Evolutionary conservation across 1,284 basidiomycete species (phyloP), one percentile per base, ranked within the genome.

Genomic region (Tausonia pullulans): DNA sequence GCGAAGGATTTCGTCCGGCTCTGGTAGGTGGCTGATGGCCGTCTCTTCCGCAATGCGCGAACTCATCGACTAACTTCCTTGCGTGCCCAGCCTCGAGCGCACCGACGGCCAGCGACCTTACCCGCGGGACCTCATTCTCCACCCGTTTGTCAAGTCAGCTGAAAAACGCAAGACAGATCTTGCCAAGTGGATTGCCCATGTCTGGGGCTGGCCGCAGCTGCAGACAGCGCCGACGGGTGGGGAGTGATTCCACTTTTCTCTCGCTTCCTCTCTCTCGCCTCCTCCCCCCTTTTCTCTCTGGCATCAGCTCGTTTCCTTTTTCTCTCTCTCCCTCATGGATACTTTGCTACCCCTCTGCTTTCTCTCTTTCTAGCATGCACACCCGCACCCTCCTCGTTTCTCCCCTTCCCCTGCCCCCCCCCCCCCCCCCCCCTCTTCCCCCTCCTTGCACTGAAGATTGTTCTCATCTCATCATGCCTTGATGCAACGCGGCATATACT

Each of bases 1-100:
- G 90, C 98, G 83, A 93, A 95, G 74, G 87, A 93, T 70, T 98
- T 98, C 74, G 86, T 98, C 76, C 86, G 83, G 72, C 81, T 85
- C 70, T 88, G 91, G 90, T 93, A 73, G 72, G 89, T 64, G 6
- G 6, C 41, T 16, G 27, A 27, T 27, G 27, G 27, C 27, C 27
- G 27, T 48, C n/a, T 62, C 49, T 7, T 14, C 13, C 4, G 27
- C 1, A 5, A 4, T 3, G 2, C 2, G 11, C 14, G 27, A 39
- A 41, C 3, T 10, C 4, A 43, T 13, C 51, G 9, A 27, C 27
- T 10, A 43, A 46, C 45, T 58, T 65, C 52, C 69, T 65, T 60
- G 59, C 63, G 55, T 62, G 51, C 13, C 16, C 61, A 73, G 68
- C 58, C 71, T 77, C 50, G 72, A 73, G 44, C 71, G 72, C 49